Evolutionary conservation across 2,329 filamentous ascomycete genomes (phyloP), one percentile per base, ranked within the genome.

Genomic region (Claviceps arundinis): DNA sequence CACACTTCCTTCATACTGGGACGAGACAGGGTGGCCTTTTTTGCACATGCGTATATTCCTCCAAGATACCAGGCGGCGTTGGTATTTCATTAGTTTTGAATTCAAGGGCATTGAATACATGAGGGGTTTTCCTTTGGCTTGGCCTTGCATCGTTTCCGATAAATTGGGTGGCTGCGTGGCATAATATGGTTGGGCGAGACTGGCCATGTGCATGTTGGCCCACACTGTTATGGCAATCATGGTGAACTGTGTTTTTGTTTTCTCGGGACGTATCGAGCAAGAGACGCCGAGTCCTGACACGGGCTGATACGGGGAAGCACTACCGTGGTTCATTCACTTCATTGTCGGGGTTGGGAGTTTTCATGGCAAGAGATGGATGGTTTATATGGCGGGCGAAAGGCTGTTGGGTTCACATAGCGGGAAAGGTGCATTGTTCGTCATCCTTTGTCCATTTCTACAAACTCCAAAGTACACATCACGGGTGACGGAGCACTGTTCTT

Each of bases 61-160:
- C 66, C 59, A 60, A 67, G 65, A 68, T 68, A 68, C 65, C 65
- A 68, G 65, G 64, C 59, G 65, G 65, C 64, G 65, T 68, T 67
- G 57, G 55, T 57, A 34, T 62, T 55, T 60, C 57, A 61, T 61
- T 37, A n/a, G 47, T 57, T n/a, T 40, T 24, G 16, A 30, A 30
- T 49, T 24, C 22, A 50, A 22, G 24, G 16, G 41, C 49, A 48
- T 51, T 43, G 40, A 40, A 22, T 11, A 34, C 30, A 34, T 34
- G 1, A 4, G 30, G 9, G 30, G 1, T 34, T 11, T 34, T 34
- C 30, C 11, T 34, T 34, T 34, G 30, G 30, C 9, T 14, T 37
- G 24, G 16, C 37, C 6, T 13, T 26, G 22, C 16, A 41, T 38
- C 11, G 40, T 41, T 45, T 48, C 41, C 19, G 34, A 14, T 44